Evolutionary conservation across 768 basidiomycete species (phyloP).

Genomic region (Coprinellus micaceus): DNA sequence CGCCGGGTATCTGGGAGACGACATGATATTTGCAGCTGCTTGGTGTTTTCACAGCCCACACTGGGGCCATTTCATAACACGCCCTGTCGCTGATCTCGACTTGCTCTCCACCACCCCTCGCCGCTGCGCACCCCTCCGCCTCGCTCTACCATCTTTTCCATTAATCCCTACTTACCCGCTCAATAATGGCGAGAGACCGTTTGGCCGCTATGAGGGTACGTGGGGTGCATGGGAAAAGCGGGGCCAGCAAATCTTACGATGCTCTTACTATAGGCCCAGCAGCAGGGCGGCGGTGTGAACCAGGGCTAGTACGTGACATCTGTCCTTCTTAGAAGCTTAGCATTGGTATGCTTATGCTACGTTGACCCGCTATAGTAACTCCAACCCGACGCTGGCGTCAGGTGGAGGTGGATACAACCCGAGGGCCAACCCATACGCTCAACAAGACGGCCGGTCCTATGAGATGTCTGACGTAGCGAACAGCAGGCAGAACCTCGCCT

Average conservation of each 20-base stretch:
- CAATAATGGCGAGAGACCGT: conserved; percentile 80
- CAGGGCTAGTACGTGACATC: conserved; percentile 39
- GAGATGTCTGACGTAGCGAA: conserved; percentile 71
- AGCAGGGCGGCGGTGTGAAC: conserved; percentile 48
- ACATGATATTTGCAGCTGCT: conserved; percentile 1
- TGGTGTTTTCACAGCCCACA: conserved; percentile 1
- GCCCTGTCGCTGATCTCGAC: not conserved
- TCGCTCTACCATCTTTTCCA: not conserved
- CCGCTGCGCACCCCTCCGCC: conserved; percentile 1
- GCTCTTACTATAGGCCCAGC: conserved; percentile 52
- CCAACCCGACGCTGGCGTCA: conserved; percentile 67
- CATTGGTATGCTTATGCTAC: not conserved
- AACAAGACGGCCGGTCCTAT: conserved; percentile 61
- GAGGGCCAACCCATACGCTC: conserved; percentile 61
- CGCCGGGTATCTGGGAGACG: not conserved
- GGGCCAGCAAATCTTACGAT: conserved; percentile 13
- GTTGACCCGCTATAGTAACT: conserved; percentile 37
- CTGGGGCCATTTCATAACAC: not conserved
- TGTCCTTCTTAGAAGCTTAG: not conserved
- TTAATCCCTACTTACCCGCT: conserved; percentile 4
- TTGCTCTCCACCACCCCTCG: not conserved
- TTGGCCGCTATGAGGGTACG: conserved; percentile 79
- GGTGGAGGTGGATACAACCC: conserved; percentile 44
- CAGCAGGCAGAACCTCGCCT: conserved; percentile 48
- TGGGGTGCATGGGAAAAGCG: conserved; percentile 9